Conservation (phyloP, 495 filamentous ascomycete species). For the Sphaerosporella brunnea region DNA sequence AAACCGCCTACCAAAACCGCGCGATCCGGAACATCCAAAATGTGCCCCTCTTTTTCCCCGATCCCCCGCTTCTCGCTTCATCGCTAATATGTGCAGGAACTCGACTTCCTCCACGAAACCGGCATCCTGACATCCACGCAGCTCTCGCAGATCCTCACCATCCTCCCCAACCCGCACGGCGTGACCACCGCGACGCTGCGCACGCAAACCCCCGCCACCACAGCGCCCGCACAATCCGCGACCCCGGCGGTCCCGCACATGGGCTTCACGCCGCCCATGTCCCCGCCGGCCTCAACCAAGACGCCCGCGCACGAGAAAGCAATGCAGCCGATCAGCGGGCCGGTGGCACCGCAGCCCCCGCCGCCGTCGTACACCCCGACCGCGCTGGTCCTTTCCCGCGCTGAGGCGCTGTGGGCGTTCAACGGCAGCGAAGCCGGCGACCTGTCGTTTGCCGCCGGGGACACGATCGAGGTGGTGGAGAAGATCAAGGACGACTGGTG, state of each 20-base stretch:
- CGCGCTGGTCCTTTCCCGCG: constrained; percentile 44
- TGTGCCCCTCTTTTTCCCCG: no score
- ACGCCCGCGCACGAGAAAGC: constrained; percentile 18
- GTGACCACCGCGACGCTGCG: constrained; percentile 9
- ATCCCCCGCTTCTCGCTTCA: background rate
- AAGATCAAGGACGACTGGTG: constrained; percentile 97
- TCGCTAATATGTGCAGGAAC: constrained; percentile 42
- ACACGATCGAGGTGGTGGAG: constrained; percentile 59
- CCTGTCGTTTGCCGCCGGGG: constrained; percentile 53
- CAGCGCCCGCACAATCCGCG: constrained; percentile 31
- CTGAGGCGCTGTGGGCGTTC: constrained; percentile 74
- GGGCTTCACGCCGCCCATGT: constrained; percentile 18
- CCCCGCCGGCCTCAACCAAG: constrained; percentile 23
- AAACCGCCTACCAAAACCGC: constrained; percentile 16
- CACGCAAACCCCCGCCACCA: constrained; percentile 9
- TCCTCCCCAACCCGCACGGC: constrained; percentile 39
- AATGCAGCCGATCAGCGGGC: constrained; percentile 20
- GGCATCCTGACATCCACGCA: constrained; percentile 51
- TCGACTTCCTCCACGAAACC: constrained; percentile 71
- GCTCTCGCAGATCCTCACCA: constrained; percentile 49
- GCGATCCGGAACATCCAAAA: constrained; percentile 16
- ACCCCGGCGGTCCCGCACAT: constrained; percentile 33
- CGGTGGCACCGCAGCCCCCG: constrained; percentile 29
- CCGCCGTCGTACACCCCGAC: constrained; percentile 34
- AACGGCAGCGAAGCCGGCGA: constrained; percentile 60